Evolutionary conservation across 2,329 filamentous ascomycete species (phyloP).

Genomic region (Aspergillus ustus): DNA sequence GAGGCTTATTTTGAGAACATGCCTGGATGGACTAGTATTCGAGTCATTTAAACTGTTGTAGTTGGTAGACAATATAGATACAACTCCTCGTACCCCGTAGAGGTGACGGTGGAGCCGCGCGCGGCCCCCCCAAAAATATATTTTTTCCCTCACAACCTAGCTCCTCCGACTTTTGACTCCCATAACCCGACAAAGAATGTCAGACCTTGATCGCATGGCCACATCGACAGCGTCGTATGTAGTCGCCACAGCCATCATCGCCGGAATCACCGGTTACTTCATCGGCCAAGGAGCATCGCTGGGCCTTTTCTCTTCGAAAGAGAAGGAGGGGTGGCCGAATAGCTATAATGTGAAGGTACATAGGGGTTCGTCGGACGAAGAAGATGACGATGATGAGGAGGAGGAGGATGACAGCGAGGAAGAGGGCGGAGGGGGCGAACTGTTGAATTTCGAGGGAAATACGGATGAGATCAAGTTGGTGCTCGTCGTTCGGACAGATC

Average conservation of each 20-base stretch:
- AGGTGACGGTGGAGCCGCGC: neutral
- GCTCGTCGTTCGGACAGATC: conserved; percentile 86
- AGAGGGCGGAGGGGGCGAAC: conserved; percentile 60
- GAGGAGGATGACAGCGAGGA: conserved; percentile 71
- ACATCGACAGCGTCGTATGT: conserved; percentile 65
- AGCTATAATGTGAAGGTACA: conserved; percentile 59
- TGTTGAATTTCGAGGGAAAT: conserved; percentile 56
- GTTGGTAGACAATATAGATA: no score
- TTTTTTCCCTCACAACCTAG: neutral
- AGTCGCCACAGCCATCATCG: conserved; percentile 73
- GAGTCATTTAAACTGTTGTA: no score
- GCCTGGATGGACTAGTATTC: no score
- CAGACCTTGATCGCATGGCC: conserved; percentile 46
- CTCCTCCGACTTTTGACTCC: neutral
- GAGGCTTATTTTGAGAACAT: no score
- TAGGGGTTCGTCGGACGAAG: conserved; percentile 48
- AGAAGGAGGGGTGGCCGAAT: conserved; percentile 54
- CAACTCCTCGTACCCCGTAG: no score
- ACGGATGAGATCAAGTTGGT: conserved; percentile 92
- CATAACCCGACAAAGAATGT: conserved; percentile 31
- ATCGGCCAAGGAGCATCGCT: conserved; percentile 68
- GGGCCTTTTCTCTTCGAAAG: conserved; percentile 60
- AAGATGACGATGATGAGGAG: conserved; percentile 49
- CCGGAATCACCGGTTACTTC: conserved; percentile 77
- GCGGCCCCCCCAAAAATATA: neutral